These are phyloP conservation scores for Aureobasidium vineae DNA, from an alignment of 2,329 filamentous ascomycete genomes.

Conservation along the genomic window DNA sequence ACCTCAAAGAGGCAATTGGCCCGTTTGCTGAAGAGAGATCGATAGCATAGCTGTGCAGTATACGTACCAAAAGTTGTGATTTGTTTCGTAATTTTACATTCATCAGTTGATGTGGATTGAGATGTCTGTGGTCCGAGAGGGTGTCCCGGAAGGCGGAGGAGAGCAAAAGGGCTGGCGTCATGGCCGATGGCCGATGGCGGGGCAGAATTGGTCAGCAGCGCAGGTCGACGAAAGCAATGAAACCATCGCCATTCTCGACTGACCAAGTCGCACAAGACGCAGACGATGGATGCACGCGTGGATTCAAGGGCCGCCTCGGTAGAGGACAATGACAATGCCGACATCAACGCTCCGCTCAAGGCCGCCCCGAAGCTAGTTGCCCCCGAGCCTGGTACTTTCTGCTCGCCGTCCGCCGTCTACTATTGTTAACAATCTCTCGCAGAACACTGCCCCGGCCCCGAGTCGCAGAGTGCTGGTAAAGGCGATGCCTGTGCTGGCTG, in stretches of 20 bases:
- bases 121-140: not conserved
- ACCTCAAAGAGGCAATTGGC: not conserved
- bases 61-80: not conserved
- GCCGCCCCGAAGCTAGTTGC: constrained; percentile 81
- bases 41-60: not conserved
- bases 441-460: constrained; percentile 92
- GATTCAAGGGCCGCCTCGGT: constrained; percentile 73
- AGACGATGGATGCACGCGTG: not conserved
- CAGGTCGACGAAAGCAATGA: not conserved
- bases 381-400: constrained; percentile 68
- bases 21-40: not conserved
- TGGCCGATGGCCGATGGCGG: not conserved
- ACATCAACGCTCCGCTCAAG: constrained; percentile 73
- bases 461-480: constrained; percentile 65
- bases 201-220: constrained; percentile 10
- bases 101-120: not conserved
- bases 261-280: not conserved
- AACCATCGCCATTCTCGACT: not conserved
- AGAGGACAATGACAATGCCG: constrained; percentile 67
- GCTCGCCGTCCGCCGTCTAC: not conserved
- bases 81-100: not conserved
- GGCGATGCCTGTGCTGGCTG: constrained; percentile 88
- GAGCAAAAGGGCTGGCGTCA: not conserved
- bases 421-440: not conserved
- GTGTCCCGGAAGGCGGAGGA: not conserved